Conservation (phyloP, 805 yeast genomes). For the Candida succiphila region DNA sequence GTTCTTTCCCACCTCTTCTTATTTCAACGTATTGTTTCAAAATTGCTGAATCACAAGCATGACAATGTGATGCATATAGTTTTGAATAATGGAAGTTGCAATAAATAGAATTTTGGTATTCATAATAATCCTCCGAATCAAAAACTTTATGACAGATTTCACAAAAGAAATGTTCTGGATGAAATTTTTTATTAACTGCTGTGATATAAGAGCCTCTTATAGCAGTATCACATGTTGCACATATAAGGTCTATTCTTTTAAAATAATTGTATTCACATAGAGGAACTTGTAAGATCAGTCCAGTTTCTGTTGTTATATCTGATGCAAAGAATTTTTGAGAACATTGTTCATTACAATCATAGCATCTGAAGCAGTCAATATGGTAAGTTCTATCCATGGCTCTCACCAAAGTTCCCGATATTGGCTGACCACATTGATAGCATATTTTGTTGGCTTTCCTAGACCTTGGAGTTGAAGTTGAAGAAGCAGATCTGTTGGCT, state of each 20-base stretch:
- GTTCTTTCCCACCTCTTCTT: constrained; percentile 80
- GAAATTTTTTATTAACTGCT: constrained; percentile 86
- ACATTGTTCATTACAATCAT: constrained; percentile 75
- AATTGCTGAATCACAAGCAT: constrained; percentile 87
- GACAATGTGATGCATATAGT: constrained; percentile 78
- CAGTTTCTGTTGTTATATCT: constrained; percentile 27
- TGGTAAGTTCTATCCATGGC: constrained; percentile 77
- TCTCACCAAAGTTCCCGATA: constrained; percentile 72
- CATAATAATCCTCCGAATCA: constrained; percentile 89
- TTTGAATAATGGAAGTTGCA: constrained; percentile 92
- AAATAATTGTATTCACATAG: constrained; percentile 92
- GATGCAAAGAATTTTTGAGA: constrained; percentile 84
- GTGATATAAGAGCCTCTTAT: constrained; percentile 89
- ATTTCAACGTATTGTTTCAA: constrained; percentile 91
- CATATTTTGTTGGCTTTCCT: constrained; percentile 30
- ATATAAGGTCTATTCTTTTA: constrained; percentile 73
- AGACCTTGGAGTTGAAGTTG: neutral
- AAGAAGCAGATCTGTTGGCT: neutral
- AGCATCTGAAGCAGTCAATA: constrained; percentile 79
- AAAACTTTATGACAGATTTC: constrained; percentile 77
- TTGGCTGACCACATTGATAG: constrained; percentile 39
- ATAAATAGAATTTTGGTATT: constrained; percentile 70
- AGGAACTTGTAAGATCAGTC: constrained; percentile 35
- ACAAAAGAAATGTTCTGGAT: constrained; percentile 92
- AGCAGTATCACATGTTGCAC: constrained; percentile 77